Base-by-base conservation (phyloP, 2,329 filamentous ascomycete species). In the Seiridium cupressi region DNA sequence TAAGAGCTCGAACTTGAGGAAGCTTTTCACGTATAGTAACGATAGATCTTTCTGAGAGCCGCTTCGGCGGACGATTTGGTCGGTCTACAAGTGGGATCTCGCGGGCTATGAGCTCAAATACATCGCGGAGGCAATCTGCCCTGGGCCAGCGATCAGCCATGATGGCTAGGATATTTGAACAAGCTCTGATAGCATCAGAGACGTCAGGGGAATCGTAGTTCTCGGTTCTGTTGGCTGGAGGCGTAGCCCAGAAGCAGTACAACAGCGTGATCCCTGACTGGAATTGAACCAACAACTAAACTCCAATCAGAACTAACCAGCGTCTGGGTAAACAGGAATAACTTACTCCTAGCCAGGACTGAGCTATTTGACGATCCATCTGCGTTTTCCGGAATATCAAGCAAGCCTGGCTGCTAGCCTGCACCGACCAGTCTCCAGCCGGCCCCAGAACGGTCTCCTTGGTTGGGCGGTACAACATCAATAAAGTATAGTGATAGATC, bases 241-340 rank as follows among this genome's bases (percentile, higher is more conserved):
- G 72, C 6, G 72, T 73, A 13, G 72, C 70, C 62, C 67, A 75
- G 62, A 73, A 74, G 61, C 73, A 74, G 61, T 75, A 74, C 3
- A 76, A 58, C 2, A 76, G 66, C 0, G 72, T 72, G 1, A 74
- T 67, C 7, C 73, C 73, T 3, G 68, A 73, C 60, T 74, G 70
- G 58, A 75, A 76, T 60, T 72, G 70, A 4, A 66, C 63, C 0
- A 73, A 18, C 8, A 55, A 32, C 36, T 55, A 44, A 5, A 11
- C 18, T 32, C 18, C 11, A 13, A 13, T 55, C 18, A 55, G 35
- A 26, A n/a, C 34, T 4, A 34, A 31, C 2, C 34, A 40, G 5
- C 3, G 9, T 7, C 35, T 38, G 51, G 13, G 8, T 10, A 3
- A 35, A 2, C 18, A n/a, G 26, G 10, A 32, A 9, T 3, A 9